Percentiles rank a stretch among this genome's conserved stretches.
phyloP scores from a whole-genome alignment of 139 green algal genomes.

The Ulvella scutata region DNA sequence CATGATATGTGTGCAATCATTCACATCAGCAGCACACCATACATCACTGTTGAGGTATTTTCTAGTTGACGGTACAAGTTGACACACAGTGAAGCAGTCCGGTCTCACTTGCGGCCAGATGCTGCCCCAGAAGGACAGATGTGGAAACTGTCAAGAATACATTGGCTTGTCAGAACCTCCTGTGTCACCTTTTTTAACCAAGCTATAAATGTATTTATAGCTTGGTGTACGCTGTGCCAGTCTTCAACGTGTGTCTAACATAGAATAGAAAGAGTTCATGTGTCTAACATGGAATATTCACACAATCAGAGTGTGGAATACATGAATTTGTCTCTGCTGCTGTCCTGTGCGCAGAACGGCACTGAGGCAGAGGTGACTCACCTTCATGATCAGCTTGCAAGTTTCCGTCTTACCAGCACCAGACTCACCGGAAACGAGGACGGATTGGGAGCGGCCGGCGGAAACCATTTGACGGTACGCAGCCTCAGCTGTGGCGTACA shows the following conservation, averaged over 20 bases:
- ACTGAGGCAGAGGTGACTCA: neutral
- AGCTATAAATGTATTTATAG: too few relatives aligned
- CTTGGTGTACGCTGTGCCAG: too few relatives aligned
- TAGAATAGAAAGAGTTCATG: neutral
- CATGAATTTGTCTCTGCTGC: too few relatives aligned
- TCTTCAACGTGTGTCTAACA: neutral
- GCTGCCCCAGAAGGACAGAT: too few relatives aligned
- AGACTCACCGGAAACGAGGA: constrained; percentile 87
- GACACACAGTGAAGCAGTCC: too few relatives aligned
- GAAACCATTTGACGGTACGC: constrained; percentile 72
- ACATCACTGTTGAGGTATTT: too few relatives aligned
- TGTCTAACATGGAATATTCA: neutral
- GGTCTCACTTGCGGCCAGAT: too few relatives aligned
- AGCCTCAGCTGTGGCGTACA: constrained; percentile 80
- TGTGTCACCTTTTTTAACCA: too few relatives aligned
- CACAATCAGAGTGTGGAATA: too few relatives aligned
- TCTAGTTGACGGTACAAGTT: too few relatives aligned
- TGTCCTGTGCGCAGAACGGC: neutral
- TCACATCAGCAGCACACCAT: neutral
- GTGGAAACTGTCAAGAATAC: too few relatives aligned
- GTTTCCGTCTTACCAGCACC: constrained; percentile 99
- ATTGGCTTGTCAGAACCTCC: too few relatives aligned
- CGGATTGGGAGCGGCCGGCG: constrained; percentile 63
- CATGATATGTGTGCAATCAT: neutral
- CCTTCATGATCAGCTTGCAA: constrained; percentile 95